phyloP scores from a whole-genome alignment of 805 yeast species.

The Brettanomyces sp. region DNA sequence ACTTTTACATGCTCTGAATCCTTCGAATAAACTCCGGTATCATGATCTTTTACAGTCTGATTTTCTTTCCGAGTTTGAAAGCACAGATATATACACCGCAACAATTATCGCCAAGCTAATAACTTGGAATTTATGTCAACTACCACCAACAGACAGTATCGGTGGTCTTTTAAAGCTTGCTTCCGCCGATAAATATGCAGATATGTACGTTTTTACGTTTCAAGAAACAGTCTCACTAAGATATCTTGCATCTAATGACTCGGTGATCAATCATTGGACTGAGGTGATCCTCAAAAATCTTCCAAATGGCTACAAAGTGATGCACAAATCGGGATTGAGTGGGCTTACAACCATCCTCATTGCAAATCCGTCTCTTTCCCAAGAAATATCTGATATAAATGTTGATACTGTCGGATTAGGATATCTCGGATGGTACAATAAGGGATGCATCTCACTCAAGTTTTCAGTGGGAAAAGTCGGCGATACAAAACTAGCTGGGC shows the following conservation, averaged over 20 bases:
- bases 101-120: constrained; percentile 19
- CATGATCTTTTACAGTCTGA: constrained; percentile 14
- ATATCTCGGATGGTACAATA: constrained; percentile 52
- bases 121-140: constrained; percentile 31
- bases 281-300: constrained; percentile 15
- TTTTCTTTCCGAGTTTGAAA: constrained; percentile 7
- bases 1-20: constrained; percentile 15
- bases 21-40: constrained; percentile 18
- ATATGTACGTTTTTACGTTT: constrained; percentile 33
- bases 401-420: constrained; percentile 47
- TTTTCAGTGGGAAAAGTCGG: constrained; percentile 32
- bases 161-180: background rate
- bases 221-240: constrained; percentile 44
- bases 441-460: constrained; percentile 44
- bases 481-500: constrained; percentile 23
- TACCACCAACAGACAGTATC: constrained; percentile 6
- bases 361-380: constrained; percentile 22
- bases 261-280: constrained; percentile 27
- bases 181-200: constrained; percentile 11
- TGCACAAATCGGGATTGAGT: constrained; percentile 38
- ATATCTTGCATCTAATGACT: constrained; percentile 30
- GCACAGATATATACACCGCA: constrained; percentile 1
- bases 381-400: constrained; percentile 31
- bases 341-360: constrained; percentile 43
- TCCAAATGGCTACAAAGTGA: constrained; percentile 24